These are phyloP conservation scores for Akanthomyces dipterigenus DNA, from an alignment of 2,329 filamentous ascomycete species.

Conservation along the genomic window DNA sequence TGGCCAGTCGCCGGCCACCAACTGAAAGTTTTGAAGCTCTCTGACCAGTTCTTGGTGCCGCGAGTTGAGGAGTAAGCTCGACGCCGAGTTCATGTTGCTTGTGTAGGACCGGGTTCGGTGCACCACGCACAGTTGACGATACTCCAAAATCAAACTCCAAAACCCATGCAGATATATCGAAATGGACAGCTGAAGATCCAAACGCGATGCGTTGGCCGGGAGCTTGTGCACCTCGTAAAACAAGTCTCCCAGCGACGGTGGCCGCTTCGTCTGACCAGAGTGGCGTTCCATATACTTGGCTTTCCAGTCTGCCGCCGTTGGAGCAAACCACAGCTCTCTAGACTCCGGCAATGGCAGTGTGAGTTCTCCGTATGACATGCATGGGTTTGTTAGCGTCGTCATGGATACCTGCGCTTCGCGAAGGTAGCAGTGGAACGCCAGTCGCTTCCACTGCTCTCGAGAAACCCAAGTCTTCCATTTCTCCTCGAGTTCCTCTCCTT, in stretches of 20 bases:
- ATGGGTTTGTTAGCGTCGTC: constrained; percentile 55
- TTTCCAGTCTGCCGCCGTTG: constrained; percentile 59
- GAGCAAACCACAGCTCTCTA: constrained; percentile 58
- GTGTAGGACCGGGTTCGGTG: constrained; percentile 42
- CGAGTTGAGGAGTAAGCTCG: constrained; percentile 42
- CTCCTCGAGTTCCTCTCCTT: constrained; percentile 47
- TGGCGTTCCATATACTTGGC: constrained; percentile 42
- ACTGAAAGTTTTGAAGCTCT: constrained; percentile 43
- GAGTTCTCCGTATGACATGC: constrained; percentile 64
- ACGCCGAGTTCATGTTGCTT: constrained; percentile 30
- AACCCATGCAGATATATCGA: constrained; percentile 59
- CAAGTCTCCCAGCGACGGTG: constrained; percentile 48
- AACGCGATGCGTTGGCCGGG: constrained; percentile 36
- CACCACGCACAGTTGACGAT: constrained; percentile 51
- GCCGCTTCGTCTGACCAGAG: constrained; percentile 31
- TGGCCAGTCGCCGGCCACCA: constrained; percentile 35
- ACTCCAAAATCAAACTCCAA: constrained; percentile 61
- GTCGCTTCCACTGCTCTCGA: constrained; percentile 59
- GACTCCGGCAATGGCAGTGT: constrained; percentile 58
- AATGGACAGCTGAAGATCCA: constrained; percentile 51
- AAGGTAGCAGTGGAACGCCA: constrained; percentile 59
- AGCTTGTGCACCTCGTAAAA: constrained; percentile 50
- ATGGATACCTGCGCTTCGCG: constrained; percentile 63
- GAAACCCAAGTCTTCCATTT: constrained; percentile 63
- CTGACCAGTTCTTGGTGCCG: constrained; percentile 58